Evolutionary conservation across 352 stramenopile species (phyloP), one percentile per base, ranked within the genome.

Genomic region (Globisporangium splendens): DNA sequence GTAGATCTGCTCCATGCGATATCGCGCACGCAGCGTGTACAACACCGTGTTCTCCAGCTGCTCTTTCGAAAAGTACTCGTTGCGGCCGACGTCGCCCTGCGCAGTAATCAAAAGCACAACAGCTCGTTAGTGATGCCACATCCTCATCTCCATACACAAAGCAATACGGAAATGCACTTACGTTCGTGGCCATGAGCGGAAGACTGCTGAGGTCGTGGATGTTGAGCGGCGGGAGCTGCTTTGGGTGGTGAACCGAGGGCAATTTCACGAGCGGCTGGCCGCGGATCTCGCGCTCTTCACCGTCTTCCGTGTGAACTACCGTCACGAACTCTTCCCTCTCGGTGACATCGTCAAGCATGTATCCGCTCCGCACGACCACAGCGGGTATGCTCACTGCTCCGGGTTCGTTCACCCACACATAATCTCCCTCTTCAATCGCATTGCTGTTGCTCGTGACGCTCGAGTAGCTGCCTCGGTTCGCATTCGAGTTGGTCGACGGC

Each of bases 1-100:
- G 68, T 91, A 93, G 48, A 93, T 69, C 42, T 88, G 80, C 58
- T 93, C 84, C 72, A 89, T 88, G 46, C 84, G 79, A 58, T 88
- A 93, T 12, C 84, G 72, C 31, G 81, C 79, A 41, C 84, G 66
- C 28, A 93, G 54, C 10, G 76, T 91, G 67, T 93, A 89, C 11
- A 93, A 44, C 39, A 82, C 77, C 6, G 86, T 68, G 52, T 91
- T 86, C 53, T 93, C 82, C 44, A 93, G 70, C 53, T 91, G 81
- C 22, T 83, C 67, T 0, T 68, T 55, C 12, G 71, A 73, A 49
- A 91, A 91, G 0, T 68, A 68, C 31, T 91, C 82, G 5, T 80
- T 86, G 1, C 78, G 70, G 42, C 76, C 77, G 24, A 72, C 61
- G 56, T 87, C 80, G 8, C 76, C 73, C 73, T 82, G 47, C 42